These are phyloP conservation scores for Angomonas desouzai DNA, from an alignment of 208 protist genomes.

Conservation along the genomic window DNA sequence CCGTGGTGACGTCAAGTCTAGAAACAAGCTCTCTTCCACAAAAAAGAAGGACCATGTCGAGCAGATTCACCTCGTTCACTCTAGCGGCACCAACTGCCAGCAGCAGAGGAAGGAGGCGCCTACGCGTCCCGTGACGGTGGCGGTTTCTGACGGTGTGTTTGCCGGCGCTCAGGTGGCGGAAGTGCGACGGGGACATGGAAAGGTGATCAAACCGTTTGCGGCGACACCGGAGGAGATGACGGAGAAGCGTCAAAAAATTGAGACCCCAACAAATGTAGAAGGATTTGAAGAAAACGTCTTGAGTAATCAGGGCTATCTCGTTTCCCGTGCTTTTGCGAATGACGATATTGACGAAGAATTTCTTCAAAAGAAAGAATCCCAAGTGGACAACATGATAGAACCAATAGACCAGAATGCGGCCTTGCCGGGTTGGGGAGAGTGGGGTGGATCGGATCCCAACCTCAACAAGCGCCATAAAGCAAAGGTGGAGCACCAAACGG, in stretches of 20 bases:
- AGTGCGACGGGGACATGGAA: background rate
- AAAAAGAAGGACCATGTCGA: constrained; percentile 32
- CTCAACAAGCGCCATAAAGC: constrained; percentile 81
- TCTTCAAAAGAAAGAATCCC: constrained; percentile 78
- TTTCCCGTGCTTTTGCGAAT: constrained; percentile 87
- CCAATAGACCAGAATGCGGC: constrained; percentile 81
- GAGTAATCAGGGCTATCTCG: constrained; percentile 82
- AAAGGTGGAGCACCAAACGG: constrained; percentile 35
- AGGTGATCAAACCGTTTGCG: constrained; percentile 5
- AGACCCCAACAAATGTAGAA: too few relatives aligned
- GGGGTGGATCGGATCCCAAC: constrained; percentile 77
- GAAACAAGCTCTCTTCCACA: background rate
- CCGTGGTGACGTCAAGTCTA: background rate
- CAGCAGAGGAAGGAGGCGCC: background rate
- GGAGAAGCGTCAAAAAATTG: too few relatives aligned
- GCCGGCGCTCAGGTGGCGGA: background rate
- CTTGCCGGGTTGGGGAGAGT: constrained; percentile 91
- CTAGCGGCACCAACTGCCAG: background rate
- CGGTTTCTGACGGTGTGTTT: background rate
- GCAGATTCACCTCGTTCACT: constrained; percentile 28
- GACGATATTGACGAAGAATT: constrained; percentile 91
- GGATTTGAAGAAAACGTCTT: constrained; percentile 9
- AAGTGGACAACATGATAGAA: constrained; percentile 84
- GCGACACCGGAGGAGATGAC: background rate
- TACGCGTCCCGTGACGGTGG: background rate